Percentiles rank a stretch among this genome's conserved stretches.
Conservation (phyloP, 2,329 filamentous ascomycete genomes). For the Aspergillus sp. region DNA sequence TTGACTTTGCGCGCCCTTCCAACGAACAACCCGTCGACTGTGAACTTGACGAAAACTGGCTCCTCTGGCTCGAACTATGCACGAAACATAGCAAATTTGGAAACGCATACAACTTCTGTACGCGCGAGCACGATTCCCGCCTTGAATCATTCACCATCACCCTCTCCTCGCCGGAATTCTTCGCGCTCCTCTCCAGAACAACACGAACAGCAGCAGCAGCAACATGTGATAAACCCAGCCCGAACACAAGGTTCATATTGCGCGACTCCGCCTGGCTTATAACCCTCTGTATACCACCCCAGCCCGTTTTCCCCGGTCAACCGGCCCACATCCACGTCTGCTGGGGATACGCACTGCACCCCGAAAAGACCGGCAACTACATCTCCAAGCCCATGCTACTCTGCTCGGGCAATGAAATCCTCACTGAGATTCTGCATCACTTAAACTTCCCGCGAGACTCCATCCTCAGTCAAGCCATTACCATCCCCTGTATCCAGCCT, state of each 20-base stretch:
- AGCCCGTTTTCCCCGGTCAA: conserved; percentile 45
- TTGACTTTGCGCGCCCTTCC: neutral
- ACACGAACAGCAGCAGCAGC: no score
- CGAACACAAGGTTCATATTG: conserved; percentile 38
- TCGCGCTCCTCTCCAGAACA: conserved; percentile 25
- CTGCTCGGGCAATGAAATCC: conserved; percentile 44
- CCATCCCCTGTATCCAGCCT: conserved; percentile 40
- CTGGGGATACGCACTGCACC: conserved; percentile 44
- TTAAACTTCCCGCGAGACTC: conserved; percentile 33
- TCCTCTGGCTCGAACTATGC: conserved; percentile 42
- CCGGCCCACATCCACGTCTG: conserved; percentile 34
- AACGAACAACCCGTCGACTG: neutral
- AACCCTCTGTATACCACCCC: conserved; percentile 41
- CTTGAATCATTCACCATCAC: conserved; percentile 47
- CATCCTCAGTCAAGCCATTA: conserved; percentile 28
- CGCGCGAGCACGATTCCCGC: conserved; percentile 34
- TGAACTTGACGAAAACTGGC: conserved; percentile 42
- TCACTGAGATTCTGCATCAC: conserved; percentile 40
- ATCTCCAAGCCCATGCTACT: conserved; percentile 43
- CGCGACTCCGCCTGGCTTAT: conserved; percentile 45
- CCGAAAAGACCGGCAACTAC: conserved; percentile 36
- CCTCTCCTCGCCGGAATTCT: conserved; percentile 32
- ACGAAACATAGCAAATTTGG: conserved; percentile 38
- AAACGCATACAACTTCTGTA: conserved; percentile 44
- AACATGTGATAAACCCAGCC: conserved; percentile 28